A percentile compares a stretch with the other conserved stretches of the same genome.
phyloP scores from a whole-genome alignment of 2,329 filamentous ascomycete genomes.

The Fusarium goolgardi region DNA sequence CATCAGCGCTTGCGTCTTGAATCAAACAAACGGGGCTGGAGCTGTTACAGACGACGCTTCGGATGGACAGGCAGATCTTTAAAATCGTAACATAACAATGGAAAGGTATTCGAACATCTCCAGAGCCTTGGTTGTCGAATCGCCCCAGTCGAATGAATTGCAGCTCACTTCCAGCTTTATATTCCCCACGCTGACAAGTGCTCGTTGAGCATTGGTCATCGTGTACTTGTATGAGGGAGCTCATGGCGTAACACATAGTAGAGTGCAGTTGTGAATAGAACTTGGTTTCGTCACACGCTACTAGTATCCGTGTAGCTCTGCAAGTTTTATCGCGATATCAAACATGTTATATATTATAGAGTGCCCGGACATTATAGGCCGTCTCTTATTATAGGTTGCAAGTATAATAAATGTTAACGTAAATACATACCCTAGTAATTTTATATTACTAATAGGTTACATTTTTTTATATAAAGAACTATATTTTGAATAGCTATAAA shows the following conservation, averaged over 20 bases:
- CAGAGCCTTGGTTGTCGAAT: neutral
- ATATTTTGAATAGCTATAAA: too few relatives aligned
- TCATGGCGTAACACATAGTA: neutral
- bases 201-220: neutral
- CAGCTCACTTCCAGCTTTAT: neutral
- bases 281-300: neutral
- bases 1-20: neutral
- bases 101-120: neutral
- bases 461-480: too few relatives aligned
- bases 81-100: neutral
- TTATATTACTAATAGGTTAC: too few relatives aligned
- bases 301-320: neutral
- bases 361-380: neutral
- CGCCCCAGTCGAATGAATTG: neutral
- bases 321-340: neutral
- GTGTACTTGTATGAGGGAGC: neutral
- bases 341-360: constrained; percentile 1
- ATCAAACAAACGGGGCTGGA: constrained; percentile 1
- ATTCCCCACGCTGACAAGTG: neutral
- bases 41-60: neutral
- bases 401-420: too few relatives aligned
- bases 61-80: neutral
- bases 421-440: too few relatives aligned
- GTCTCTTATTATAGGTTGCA: constrained; percentile 2
- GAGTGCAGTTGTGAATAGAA: neutral